phyloP scores from a whole-genome alignment of 1,139 yeast species.

The Debaryomycetaceae sp. region DNA sequence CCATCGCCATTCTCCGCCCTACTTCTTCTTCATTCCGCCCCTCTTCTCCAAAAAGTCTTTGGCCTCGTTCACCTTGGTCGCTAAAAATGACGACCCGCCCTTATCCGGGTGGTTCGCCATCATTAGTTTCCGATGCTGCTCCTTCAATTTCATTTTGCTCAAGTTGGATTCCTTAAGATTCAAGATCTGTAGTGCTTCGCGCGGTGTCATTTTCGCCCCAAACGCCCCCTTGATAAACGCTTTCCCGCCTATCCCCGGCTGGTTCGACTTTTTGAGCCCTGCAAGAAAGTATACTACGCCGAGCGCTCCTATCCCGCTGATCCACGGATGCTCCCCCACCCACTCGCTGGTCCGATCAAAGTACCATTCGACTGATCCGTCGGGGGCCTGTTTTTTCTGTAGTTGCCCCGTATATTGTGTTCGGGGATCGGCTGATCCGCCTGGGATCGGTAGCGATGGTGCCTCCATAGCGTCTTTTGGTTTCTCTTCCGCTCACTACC shows the following conservation, averaged over 20 bases:
- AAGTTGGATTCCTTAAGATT: conserved; percentile 73
- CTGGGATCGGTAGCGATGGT: conserved; percentile 53
- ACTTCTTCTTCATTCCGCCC: conserved; percentile 45
- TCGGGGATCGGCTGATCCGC: conserved; percentile 27
- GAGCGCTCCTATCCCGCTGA: conserved; percentile 62
- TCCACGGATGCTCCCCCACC: conserved; percentile 68
- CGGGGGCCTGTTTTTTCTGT: conserved; percentile 30
- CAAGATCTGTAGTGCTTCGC: conserved; percentile 82
- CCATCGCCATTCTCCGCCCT: conserved; percentile 1
- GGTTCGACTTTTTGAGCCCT: conserved; percentile 58
- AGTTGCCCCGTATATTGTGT: conserved; percentile 30
- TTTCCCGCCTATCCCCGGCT: conserved; percentile 63
- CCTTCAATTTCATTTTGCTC: conserved; percentile 71
- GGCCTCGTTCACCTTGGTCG: conserved; percentile 95
- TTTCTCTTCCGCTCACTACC: no score
- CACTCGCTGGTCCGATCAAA: conserved; percentile 55
- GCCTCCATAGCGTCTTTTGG: no score
- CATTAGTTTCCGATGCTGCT: conserved; percentile 81
- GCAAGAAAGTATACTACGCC: conserved; percentile 56
- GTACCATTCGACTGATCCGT: conserved; percentile 51
- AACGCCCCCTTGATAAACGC: conserved; percentile 81
- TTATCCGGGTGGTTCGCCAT: conserved; percentile 94
- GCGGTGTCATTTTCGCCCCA: conserved; percentile 79
- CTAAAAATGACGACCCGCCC: conserved; percentile 92
- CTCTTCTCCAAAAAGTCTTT: conserved; percentile 86